A percentile compares a stretch with the other conserved stretches of the same genome.
These are phyloP conservation scores for Penicillium sp. DNA, from an alignment of 2,329 filamentous ascomycete genomes.

Conservation along the genomic window DNA sequence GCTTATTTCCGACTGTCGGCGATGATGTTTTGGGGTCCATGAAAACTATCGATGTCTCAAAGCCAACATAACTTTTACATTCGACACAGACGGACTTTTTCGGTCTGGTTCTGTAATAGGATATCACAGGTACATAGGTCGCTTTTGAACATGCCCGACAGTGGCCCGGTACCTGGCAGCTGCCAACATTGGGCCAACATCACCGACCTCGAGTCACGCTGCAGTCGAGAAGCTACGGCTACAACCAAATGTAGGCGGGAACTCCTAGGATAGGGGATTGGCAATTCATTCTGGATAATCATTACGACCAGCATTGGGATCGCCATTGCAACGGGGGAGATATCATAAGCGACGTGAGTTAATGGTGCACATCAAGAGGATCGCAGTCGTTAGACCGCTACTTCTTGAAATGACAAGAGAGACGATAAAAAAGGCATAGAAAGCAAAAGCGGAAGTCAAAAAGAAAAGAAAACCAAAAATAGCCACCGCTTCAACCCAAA, in stretches of 20 bases:
- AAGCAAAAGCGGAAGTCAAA: constrained; percentile 5
- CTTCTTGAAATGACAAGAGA: background rate
- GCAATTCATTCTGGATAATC: constrained; percentile 16
- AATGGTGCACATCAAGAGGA: background rate
- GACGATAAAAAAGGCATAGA: background rate
- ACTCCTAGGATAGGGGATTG: background rate
- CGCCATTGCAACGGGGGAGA: constrained; percentile 4
- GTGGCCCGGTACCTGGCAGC: constrained; percentile 16
- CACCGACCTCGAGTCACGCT: background rate
- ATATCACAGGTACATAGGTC: constrained; percentile 18
- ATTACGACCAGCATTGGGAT: constrained; percentile 11
- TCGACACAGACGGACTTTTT: background rate
- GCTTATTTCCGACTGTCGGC: background rate
- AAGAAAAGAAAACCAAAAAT: constrained; percentile 5
- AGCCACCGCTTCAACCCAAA: constrained; percentile 4
- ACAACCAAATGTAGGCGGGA: background rate
- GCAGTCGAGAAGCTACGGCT: background rate
- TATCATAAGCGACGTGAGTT: constrained; percentile 9
- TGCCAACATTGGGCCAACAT: constrained; percentile 9
- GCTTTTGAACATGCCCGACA: constrained; percentile 11
- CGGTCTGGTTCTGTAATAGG: constrained; percentile 1
- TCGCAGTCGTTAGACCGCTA: background rate
- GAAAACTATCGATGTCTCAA: background rate
- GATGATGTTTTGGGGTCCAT: background rate
- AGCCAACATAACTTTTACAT: background rate